Percentiles rank a stretch among this genome's conserved stretches.
Evolutionary conservation across 2,329 filamentous ascomycete genomes (phyloP).

Genomic region (Stagonosporopsis chrysanthemi): DNA sequence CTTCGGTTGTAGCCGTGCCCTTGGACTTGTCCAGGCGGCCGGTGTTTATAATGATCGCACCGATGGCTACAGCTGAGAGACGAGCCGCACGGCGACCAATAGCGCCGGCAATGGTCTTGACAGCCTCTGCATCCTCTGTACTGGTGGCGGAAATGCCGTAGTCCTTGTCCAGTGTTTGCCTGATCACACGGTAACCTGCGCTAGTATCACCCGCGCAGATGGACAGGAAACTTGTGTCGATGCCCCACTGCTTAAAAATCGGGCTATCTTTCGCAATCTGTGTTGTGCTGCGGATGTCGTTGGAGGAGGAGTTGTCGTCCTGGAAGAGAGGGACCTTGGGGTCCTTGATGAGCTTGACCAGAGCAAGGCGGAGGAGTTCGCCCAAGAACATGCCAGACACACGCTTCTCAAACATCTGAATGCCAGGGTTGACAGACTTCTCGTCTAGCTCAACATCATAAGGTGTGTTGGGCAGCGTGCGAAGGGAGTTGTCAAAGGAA

Average conservation of each 20-base stretch:
- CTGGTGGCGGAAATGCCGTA: conserved; percentile 79
- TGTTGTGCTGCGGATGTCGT: conserved; percentile 73
- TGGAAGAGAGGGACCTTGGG: conserved; percentile 74
- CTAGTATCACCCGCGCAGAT: conserved; percentile 83
- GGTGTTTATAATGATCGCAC: conserved; percentile 81
- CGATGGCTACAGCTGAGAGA: conserved; percentile 86
- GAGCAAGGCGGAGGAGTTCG: conserved; percentile 82
- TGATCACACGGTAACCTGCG: conserved; percentile 73
- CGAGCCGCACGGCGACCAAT: conserved; percentile 89
- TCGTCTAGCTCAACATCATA: conserved; percentile 83
- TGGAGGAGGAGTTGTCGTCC: conserved; percentile 74
- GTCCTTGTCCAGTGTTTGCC: conserved; percentile 78
- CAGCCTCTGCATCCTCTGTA: conserved; percentile 83
- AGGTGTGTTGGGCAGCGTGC: conserved; percentile 82
- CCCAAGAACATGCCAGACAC: conserved; percentile 98
- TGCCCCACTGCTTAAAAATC: conserved; percentile 82
- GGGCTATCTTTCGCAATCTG: conserved; percentile 62
- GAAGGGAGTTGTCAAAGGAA: conserved; percentile 93
- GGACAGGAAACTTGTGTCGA: conserved; percentile 90
- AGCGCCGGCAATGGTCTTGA: conserved; percentile 82
- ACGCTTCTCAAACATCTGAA: conserved; percentile 99
- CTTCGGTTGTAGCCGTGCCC: conserved; percentile 47
- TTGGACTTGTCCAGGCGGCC: conserved; percentile 65
- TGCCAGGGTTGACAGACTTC: conserved; percentile 85
- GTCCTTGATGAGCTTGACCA: conserved; percentile 76